These are phyloP conservation scores for Monilinia vaccinii-corymbosi DNA, from an alignment of 2,329 filamentous ascomycete species.

Conservation along the genomic window DNA sequence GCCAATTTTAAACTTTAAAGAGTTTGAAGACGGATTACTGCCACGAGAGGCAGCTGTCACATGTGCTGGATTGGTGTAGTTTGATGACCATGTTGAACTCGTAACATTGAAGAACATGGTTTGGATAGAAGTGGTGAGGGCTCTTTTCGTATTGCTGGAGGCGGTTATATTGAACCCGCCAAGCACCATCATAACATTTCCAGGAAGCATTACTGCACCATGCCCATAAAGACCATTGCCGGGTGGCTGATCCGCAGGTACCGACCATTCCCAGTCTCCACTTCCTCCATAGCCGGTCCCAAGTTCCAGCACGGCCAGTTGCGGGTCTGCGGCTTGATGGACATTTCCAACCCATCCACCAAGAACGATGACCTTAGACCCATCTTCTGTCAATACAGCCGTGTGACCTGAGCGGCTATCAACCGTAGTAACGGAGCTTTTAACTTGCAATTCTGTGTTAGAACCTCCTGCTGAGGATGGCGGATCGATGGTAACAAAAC, in stretches of 20 bases:
- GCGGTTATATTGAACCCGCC: conserved; percentile 48
- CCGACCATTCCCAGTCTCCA: conserved; percentile 62
- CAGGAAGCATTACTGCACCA: conserved; percentile 52
- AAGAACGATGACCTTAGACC: conserved; percentile 65
- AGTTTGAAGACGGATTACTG: conserved; percentile 23
- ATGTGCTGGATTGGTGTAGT: conserved; percentile 42
- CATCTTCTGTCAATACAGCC: conserved; percentile 70
- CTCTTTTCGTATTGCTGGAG: conserved; percentile 29
- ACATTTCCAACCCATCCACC: conserved; percentile 91
- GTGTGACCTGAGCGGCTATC: conserved; percentile 87
- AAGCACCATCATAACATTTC: conserved; percentile 60
- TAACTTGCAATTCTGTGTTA: conserved; percentile 48
- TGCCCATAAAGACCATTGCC: conserved; percentile 50
- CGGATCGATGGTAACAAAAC: conserved; percentile 59
- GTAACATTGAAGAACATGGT: conserved; percentile 51
- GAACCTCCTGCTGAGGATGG: conserved; percentile 27
- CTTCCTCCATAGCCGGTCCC: conserved; percentile 64
- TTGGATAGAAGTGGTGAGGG: conserved; percentile 29
- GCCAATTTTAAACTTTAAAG: conserved; percentile 47
- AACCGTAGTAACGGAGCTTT: conserved; percentile 28
- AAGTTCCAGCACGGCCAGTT: conserved; percentile 68
- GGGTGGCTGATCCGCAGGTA: conserved; percentile 42
- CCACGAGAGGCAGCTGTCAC: conserved; percentile 16
- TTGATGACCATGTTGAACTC: conserved; percentile 47
- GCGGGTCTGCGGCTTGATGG: conserved; percentile 66